Evolutionary conservation across 306 rosid species (phyloP).

Genomic region (Glycine latifolia): DNA sequence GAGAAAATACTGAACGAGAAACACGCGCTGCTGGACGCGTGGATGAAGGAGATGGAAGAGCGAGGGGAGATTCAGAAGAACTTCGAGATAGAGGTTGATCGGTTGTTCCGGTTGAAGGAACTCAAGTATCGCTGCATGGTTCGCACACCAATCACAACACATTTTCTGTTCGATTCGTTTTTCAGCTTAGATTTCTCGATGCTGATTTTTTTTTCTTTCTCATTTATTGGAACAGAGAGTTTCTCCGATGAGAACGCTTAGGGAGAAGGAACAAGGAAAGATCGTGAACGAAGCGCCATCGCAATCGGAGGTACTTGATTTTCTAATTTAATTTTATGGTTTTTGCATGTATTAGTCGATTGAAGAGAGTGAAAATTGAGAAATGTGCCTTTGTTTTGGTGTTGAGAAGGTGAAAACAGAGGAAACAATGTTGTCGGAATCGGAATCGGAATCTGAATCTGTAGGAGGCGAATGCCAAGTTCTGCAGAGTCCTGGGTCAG

Average conservation of each 20-base stretch:
- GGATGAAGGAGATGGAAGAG: constrained; percentile 68
- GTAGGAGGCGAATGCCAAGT: constrained; percentile 56
- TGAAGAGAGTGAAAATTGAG: constrained; percentile 16
- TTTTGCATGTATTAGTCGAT: neutral
- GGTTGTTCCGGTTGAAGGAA: constrained; percentile 81
- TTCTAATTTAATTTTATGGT: neutral
- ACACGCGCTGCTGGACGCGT: constrained; percentile 56
- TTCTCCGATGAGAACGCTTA: constrained; percentile 81
- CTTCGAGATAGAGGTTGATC: constrained; percentile 84
- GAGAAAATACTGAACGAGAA: constrained; percentile 71
- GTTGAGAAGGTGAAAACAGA: constrained; percentile 53
- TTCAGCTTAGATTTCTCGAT: neutral
- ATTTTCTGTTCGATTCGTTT: neutral
- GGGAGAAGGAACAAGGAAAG: constrained; percentile 77
- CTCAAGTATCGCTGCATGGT: constrained; percentile 76
- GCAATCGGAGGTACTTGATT: constrained; percentile 48
- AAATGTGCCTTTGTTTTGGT: constrained; percentile 15
- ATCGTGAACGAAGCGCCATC: constrained; percentile 48
- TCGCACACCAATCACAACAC: neutral
- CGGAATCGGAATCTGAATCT: constrained; percentile 50
- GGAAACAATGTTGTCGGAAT: constrained; percentile 50
- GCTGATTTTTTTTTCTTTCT: neutral
- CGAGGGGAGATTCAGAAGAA: constrained; percentile 77
- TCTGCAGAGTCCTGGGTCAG: constrained; percentile 57
- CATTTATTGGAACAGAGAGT: constrained; percentile 56